phyloP scores from a whole-genome alignment of 1,284 basidiomycete genomes.

The Pisolithus thermaeus region DNA sequence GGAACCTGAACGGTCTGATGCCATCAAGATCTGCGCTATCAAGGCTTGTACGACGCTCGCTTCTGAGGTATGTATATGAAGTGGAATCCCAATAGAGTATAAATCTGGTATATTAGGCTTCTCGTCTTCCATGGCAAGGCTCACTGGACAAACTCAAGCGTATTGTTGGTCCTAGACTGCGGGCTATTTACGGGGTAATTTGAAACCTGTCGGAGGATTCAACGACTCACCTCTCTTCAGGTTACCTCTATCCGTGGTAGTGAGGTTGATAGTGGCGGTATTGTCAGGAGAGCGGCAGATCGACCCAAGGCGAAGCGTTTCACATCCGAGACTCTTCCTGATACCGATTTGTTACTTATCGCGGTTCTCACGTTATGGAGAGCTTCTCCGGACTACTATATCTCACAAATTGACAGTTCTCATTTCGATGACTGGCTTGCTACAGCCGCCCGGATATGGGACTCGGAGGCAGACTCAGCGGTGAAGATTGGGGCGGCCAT shows the following conservation, averaged over 20 bases:
- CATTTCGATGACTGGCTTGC: slow-evolving; percentile 43
- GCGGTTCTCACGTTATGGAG: slow-evolving; percentile 64
- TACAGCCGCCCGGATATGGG: slow-evolving; percentile 49
- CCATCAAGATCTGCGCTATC: slow-evolving; percentile 73
- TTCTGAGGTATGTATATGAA: slow-evolving; percentile 21
- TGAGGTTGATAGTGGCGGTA: slow-evolving; percentile 55
- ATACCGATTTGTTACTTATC: slow-evolving; percentile 62
- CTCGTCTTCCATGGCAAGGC: slow-evolving; percentile 54
- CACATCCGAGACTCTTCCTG: slow-evolving; percentile 52
- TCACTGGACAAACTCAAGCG: slow-evolving; percentile 42
- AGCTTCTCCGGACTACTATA: slow-evolving; percentile 47
- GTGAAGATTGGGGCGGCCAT: slow-evolving; percentile 55
- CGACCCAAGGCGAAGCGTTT: slow-evolving; percentile 58
- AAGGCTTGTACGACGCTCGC: slow-evolving; percentile 45
- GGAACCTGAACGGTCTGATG: slow-evolving; percentile 71
- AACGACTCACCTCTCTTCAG: slow-evolving; percentile 28
- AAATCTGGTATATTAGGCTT: slow-evolving; percentile 33
- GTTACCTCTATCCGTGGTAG: slow-evolving; percentile 41
- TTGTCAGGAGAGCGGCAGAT: slow-evolving; percentile 44
- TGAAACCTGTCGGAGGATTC: slow-evolving; percentile 5
- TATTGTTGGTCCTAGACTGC: slow-evolving; percentile 43
- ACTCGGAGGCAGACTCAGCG: slow-evolving; percentile 52
- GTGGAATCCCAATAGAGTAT: slow-evolving; percentile 3
- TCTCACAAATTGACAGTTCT: slow-evolving; percentile 23
- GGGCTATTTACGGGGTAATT: slow-evolving; percentile 50